Base-by-base conservation (phyloP, 768 basidiomycete genomes). In the Suillus tomentosus region DNA sequence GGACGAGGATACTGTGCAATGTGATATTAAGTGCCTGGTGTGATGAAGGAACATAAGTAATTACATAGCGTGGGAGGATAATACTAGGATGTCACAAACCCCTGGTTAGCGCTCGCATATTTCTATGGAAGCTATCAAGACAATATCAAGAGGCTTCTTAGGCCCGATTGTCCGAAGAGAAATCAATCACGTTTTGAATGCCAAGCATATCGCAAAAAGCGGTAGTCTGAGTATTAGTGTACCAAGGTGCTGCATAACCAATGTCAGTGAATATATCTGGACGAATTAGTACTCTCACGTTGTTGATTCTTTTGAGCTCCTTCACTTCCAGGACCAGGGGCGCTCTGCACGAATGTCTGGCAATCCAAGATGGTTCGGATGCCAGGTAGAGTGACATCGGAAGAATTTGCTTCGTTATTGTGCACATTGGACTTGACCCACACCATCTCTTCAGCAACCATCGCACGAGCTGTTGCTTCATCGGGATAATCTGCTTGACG, bases 161-260 rank as follows among this genome's bases (percentile, higher is more conserved):
- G 57, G 42, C 4, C 27, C 27, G 40, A 13, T 42, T 37, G 34
- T 62, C 65, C 5, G 64, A 65, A 9, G 68, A 64, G 7, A 73
- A 68, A 68, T 84, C 85, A 62, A 90, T 80, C 70, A 85, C 90
- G 77, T 96, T 94, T 65, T 86, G 82, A 45, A 99, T 84, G 19
- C 84, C 84, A 45, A 99, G 73, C 85, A 98, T 85, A 22, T 77
- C 73, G 71, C 92, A 93, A 69, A 98, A 91, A 3, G 94, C 89
- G 60, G 85, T 86, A 0, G 95, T 99, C 72, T 99, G 95, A 34
- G 94, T 91, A 70, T 96, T 96, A 31, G 88, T 85, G 74, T 93
- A 96, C 79, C 83, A 85, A 1, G 85, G 84, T 31, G 89, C 93
- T 95, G 60, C n/a, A 54, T 31, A 53, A 60, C 59, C 27, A 62